Evolutionary conservation across 768 basidiomycete genomes (phyloP).

Genomic region (Pisolithus sp.): DNA sequence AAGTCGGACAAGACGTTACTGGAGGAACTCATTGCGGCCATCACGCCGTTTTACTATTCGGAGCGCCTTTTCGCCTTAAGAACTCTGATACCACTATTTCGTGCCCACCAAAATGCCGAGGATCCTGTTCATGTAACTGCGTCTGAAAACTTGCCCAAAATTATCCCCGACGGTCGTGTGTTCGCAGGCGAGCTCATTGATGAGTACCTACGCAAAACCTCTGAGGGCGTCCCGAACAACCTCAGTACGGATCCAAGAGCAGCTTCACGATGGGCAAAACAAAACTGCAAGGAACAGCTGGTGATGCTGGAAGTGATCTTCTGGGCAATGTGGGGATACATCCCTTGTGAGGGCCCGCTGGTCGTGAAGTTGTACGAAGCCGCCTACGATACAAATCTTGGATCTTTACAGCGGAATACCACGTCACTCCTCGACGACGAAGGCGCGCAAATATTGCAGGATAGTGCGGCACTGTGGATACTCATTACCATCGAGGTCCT

Average conservation of each 20-base stretch:
- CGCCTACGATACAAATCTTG: constrained; percentile 59
- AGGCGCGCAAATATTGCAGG: constrained; percentile 56
- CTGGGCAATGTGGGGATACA: constrained; percentile 79
- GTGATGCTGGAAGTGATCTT: constrained; percentile 82
- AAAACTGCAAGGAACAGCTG: constrained; percentile 72
- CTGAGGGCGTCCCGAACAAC: constrained; percentile 40
- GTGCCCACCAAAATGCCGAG: constrained; percentile 53
- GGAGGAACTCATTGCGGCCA: constrained; percentile 45
- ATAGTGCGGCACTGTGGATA: constrained; percentile 72
- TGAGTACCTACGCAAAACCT: constrained; percentile 51
- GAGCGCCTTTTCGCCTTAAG: constrained; percentile 71
- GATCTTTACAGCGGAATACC: constrained; percentile 54
- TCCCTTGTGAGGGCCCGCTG: constrained; percentile 55
- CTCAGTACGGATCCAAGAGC: constrained; percentile 47
- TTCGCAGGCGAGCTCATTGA: constrained; percentile 57
- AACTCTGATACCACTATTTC: constrained; percentile 67
- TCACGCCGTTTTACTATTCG: constrained; percentile 77
- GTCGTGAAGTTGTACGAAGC: constrained; percentile 60
- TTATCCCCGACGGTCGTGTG: constrained; percentile 58
- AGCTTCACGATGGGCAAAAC: constrained; percentile 66
- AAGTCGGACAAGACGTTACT: constrained; percentile 34
- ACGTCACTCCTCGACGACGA: constrained; percentile 71
- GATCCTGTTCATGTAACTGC: constrained; percentile 54
- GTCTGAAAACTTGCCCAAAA: constrained; percentile 44
- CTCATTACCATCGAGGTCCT: constrained; percentile 72